Base-by-base conservation (phyloP, 2,329 filamentous ascomycete genomes). In the Aureobasidium zeae region DNA sequence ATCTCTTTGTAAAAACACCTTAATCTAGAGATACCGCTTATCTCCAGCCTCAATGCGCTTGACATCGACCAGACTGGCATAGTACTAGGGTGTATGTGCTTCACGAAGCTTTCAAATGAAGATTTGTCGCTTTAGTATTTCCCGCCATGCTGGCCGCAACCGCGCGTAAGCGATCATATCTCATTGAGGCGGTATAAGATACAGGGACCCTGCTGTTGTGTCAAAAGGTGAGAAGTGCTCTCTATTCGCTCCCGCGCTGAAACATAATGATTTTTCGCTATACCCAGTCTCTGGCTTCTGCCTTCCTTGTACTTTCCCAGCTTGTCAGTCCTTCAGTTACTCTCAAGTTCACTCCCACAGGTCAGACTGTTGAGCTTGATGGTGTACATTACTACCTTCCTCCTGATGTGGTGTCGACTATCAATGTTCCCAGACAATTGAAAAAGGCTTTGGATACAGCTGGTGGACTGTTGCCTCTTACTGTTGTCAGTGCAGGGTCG, bases 321-420 rank as follows among this genome's bases (percentile, higher is more conserved):
- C 4, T 28, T 30, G 11, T 15, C 24, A 17, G 31, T 19, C 21
- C 13, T 16, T 35, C 31, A 12, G 15, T 34, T 16, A 31, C 30
- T 29, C 35, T 28, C n/a, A 29, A 35, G 7, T 44, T 59, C 21
- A 31, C 55, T 10, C 53, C 58, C 9, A 66, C 63, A 3, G 65
- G 64, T 5, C 62, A 63, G 45, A 68, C 64, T 1, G 60, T 67
- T 0, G 55, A 57, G 4, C 51, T 68, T 2, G 57, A 62, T 30
- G 63, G 60, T 25, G 51, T 64, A 9, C 51, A 59, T 3, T 67
- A 66, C 51, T 68, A 65, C 47, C 51, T 67, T 4, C 63, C 65
- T 5, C 58, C 62, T 3, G 57, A 57, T 12, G 52, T 60, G 3
- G 54, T 65, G 1, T 57, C 57, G 13, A 61, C 51, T 2, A 54